Evolutionary conservation across 83 land plant genomes (phyloP).

Genomic region (Picea mariana): DNA sequence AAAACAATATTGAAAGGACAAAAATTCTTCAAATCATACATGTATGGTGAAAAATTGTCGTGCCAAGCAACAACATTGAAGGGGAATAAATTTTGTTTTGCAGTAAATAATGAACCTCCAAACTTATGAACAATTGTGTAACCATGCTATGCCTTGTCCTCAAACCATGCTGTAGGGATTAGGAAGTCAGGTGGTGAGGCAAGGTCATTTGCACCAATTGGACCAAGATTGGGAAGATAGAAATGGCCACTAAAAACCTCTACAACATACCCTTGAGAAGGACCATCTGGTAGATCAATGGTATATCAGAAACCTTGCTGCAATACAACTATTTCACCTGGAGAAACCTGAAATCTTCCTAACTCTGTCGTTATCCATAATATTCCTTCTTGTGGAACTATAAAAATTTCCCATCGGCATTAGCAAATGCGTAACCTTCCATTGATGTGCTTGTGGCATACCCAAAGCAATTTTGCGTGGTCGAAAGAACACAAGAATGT

Average conservation of each 20-base stretch:
- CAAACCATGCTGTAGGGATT: constrained; percentile 89
- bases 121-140: constrained; percentile 87
- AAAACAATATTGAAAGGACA: constrained; percentile 95
- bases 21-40: constrained; percentile 91
- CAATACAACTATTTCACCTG: constrained; percentile 82
- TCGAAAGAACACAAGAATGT: no score
- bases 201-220: constrained; percentile 91
- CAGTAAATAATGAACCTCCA: constrained; percentile 89
- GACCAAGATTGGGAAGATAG: constrained; percentile 20
- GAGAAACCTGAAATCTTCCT: no score
- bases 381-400: no score
- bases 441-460: no score
- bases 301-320: constrained; percentile 91
- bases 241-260: constrained; percentile 94
- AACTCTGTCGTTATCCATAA: no score
- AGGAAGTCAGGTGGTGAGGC: constrained; percentile 87
- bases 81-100: constrained; percentile 92
- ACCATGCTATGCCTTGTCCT: constrained; percentile 48
- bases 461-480: no score
- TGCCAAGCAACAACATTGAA: constrained; percentile 99
- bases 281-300: constrained; percentile 87
- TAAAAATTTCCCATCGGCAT: no score
- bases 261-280: constrained; percentile 94
- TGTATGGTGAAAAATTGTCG: constrained; percentile 96
- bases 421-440: no score